Conservation (phyloP, 2,329 filamentous ascomycete species). For the Penicillium expansum region DNA sequence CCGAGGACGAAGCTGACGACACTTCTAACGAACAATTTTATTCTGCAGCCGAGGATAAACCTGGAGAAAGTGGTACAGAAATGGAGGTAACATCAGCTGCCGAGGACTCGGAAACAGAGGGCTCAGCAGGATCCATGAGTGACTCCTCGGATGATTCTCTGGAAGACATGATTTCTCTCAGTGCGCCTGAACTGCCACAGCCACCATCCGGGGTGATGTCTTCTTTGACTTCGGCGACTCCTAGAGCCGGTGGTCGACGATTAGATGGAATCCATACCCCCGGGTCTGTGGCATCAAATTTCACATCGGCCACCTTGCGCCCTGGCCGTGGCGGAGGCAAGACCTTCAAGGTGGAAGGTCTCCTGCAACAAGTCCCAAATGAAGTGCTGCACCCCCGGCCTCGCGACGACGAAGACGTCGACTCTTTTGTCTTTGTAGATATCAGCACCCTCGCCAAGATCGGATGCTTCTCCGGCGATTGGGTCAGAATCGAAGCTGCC, state of each 20-base stretch:
- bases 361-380: conserved; percentile 69
- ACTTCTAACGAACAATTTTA: conserved; percentile 88
- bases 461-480: conserved; percentile 96
- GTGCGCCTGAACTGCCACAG: conserved; percentile 73
- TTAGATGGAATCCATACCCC: conserved; percentile 76
- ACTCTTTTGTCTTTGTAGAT: conserved; percentile 85
- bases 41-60: conserved; percentile 80
- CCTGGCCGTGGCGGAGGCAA: conserved; percentile 70
- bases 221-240: conserved; percentile 75
- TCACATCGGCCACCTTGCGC: conserved; percentile 78
- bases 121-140: conserved; percentile 54
- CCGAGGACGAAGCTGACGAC: conserved; percentile 66
- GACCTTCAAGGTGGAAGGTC: conserved; percentile 77
- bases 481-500: conserved; percentile 80
- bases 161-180: conserved; percentile 90
- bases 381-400: conserved; percentile 85
- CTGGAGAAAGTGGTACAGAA: conserved; percentile 43
- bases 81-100: conserved; percentile 55
- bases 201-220: conserved; percentile 76
- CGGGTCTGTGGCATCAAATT: conserved; percentile 83
- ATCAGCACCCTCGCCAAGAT: conserved; percentile 81
- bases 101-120: conserved; percentile 61
- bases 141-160: conserved; percentile 87
- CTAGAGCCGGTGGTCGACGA: conserved; percentile 68
- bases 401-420: conserved; percentile 77